A percentile compares a stretch with the other conserved stretches of the same genome.
These are phyloP conservation scores for Tetramitus jugosus DNA, from an alignment of 208 protist species.

Conservation along the genomic window DNA sequence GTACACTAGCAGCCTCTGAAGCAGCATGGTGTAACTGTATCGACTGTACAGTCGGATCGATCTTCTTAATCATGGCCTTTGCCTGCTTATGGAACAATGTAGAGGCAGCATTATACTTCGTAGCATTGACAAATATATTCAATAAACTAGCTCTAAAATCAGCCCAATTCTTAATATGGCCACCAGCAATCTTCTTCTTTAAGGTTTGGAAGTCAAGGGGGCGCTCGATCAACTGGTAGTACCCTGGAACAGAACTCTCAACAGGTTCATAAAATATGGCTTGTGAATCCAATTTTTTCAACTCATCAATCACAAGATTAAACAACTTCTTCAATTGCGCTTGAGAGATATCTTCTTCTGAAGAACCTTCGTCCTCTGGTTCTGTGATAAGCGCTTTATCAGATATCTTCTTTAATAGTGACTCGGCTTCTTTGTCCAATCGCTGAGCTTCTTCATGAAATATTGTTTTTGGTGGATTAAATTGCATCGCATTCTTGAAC, in stretches of 20 bases:
- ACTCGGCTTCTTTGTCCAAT: not conserved
- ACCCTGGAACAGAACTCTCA: not conserved
- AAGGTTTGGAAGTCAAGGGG: constrained; percentile 4
- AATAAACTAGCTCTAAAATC: not conserved
- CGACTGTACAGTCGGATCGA: too few species aligned
- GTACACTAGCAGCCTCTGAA: too few species aligned
- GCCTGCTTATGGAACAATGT: not conserved
- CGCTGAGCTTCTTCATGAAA: not conserved
- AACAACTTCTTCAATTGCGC: not conserved
- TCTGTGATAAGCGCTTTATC: too few species aligned
- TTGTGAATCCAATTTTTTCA: not conserved
- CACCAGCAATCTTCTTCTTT: not conserved
- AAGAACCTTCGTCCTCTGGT: too few species aligned
- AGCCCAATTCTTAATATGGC: not conserved
- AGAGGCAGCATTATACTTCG: not conserved
- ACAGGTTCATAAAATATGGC: constrained; percentile 2
- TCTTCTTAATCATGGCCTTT: not conserved
- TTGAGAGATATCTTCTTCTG: not conserved
- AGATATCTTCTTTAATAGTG: not conserved
- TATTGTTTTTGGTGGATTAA: not conserved
- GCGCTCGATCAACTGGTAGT: not conserved
- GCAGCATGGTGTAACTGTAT: too few species aligned
- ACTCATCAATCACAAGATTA: not conserved
- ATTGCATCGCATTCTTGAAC: not conserved
- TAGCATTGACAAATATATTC: not conserved